Percentiles rank a stretch among this genome's conserved stretches.
Conservation (phyloP, 352 stramenopile species). For the Pythium dissotocum region DNA sequence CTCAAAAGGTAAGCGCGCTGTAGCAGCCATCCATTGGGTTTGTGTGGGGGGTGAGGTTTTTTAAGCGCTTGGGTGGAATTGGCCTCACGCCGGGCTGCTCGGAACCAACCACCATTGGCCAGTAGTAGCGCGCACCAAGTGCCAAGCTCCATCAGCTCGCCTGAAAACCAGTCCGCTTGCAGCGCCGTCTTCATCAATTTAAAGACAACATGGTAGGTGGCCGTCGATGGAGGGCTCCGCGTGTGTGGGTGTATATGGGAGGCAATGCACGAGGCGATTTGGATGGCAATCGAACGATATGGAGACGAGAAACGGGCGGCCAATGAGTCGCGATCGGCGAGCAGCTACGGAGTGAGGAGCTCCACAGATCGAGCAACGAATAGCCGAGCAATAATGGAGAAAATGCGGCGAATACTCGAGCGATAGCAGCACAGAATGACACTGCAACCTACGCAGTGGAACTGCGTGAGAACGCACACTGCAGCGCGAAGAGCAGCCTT, state of each 20-base stretch:
- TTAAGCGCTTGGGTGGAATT: slow-evolving; percentile 30
- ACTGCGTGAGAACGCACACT: neutral
- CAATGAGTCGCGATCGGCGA: neutral
- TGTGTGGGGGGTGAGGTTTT: slow-evolving; percentile 24
- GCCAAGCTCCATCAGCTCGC: slow-evolving; percentile 8
- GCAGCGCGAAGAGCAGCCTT: neutral
- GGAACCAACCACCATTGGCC: slow-evolving; percentile 53
- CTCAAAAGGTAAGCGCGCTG: slow-evolving; percentile 15
- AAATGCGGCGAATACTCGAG: neutral
- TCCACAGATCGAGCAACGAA: slow-evolving; percentile 4
- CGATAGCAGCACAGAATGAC: neutral
- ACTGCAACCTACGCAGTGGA: neutral
- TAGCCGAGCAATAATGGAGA: neutral
- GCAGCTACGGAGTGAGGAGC: slow-evolving; percentile 1
- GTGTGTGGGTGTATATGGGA: neutral
- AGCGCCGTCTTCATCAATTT: slow-evolving; percentile 74
- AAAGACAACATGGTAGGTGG: slow-evolving; percentile 87
- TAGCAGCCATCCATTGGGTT: slow-evolving; percentile 21
- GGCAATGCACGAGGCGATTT: neutral
- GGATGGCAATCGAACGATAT: neutral
- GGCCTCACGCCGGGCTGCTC: slow-evolving; percentile 33
- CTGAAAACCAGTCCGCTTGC: slow-evolving; percentile 68
- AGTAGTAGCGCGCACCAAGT: slow-evolving; percentile 22
- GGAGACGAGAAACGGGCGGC: neutral
- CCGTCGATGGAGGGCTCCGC: slow-evolving; percentile 1